Base-by-base conservation (phyloP, 2,329 filamentous ascomycete genomes). In the Coleophoma eucalyptorum region DNA sequence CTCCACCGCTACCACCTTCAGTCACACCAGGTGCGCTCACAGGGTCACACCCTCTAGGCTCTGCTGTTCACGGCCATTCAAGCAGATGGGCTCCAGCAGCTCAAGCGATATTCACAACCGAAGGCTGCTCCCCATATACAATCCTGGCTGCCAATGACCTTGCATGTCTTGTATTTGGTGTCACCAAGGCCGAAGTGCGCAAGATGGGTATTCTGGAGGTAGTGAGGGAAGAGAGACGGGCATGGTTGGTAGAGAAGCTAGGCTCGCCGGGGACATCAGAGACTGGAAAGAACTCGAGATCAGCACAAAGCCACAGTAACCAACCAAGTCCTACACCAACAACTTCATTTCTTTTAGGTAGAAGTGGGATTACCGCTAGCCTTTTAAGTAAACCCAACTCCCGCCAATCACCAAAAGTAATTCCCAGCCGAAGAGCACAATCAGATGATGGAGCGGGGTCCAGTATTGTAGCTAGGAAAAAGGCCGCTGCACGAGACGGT, bases 21-120 rank as follows among this genome's bases (percentile, higher is more conserved):
- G 54, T 49, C 13, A 53, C 58, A 47, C 67, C 70, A 49, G 67
- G 69, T 40, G 53, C 43, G 19, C 45, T 55, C 10, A 48, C 59
- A 3, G 56, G 57, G n/a, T 55, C 59, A 42, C 62, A 66, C 52
- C 57, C 62, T 45, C 32, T 81, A 2, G 77, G 75, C 11, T 74
- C 86, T 15, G 75, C 79, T 10, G 79, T 89, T n/a, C 93, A 97
- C 68, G 88, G 88, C 8, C 92, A 97, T 69, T 88, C 90, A 51
- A 94, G 89, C 62, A 84, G 94, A 67, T 96, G 91, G 84, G 86
- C 89, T 13, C 91, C 91, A 7, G 89, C 90, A 40, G 89, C 93
- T 5, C 94, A 99, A 68, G 94, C 94, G 48, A 97, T 99, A 51
- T 99, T 99, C 67, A 95, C 93, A 7, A 99, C 94, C n/a, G 90